Base-by-base conservation (phyloP, 352 stramenopile species). In the Phytophthora cactorum region DNA sequence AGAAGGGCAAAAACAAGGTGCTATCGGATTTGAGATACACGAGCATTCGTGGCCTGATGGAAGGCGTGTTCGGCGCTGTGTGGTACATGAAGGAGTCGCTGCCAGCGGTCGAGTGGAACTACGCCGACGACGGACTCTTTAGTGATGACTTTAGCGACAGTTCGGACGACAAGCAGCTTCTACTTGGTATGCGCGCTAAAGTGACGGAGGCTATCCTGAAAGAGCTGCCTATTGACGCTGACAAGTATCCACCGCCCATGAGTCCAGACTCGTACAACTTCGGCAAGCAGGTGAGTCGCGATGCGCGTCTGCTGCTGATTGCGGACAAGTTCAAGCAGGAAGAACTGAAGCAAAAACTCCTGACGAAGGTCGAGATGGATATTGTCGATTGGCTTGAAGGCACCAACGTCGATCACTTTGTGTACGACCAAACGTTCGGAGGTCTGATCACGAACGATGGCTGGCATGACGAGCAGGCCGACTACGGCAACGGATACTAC, bases 381-480 rank as follows among this genome's bases (percentile, higher is more conserved):
- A 50, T 97, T 1, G 63, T 60, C 12, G 68, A 75, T 12, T 96
- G 89, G 88, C 68, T 96, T 22, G 70, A 82, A 32, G 74, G 44
- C 8, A 74, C 70, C 27, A 95, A 97, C 63, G 50, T 68, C 8
- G 75, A 95, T 54, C 63, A 81, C 14, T 77, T 99, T 5, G 68
- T 98, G 27, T 99, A 97, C 77, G 96, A 99, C 70, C 75, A 90
- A 50, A 97, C 88, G 9, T 97, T 94, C 72, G 96, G 96, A 49
- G 95, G 95, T 41, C 52, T 99, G 17, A 86, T 98, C 25, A 97
- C 92, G 9, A 86, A 77, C 25, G 85, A 98, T 75, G 97, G 95
- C 45, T 68, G 87, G 39, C 67, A 63, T 9, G 68, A 88, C 59
- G 56, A 79, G 17, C 74, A 66, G 7, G 82, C 84, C 5, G 87